Base-by-base conservation (phyloP, 495 filamentous ascomycete species). In the Beverwykella pulmonaria region DNA sequence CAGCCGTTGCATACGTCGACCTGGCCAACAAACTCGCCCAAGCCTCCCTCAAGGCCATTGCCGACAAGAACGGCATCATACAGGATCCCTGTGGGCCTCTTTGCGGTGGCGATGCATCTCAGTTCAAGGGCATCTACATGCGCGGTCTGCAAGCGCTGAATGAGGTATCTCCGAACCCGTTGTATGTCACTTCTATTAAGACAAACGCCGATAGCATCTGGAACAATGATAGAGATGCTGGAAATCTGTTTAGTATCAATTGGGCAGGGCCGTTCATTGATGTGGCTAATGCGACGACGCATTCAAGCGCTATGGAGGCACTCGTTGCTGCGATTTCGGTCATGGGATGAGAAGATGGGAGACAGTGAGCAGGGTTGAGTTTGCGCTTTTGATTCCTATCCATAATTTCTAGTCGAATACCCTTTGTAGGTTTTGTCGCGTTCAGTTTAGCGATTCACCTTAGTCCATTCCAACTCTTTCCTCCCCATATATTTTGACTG, bases 101-200 rank as follows among this genome's bases (percentile, higher is more conserved):
- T 62, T 89, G 87, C 47, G 88, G 83, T 27, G 78, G 69, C 14
- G 84, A 90, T 64, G 88, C 82, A 0, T 76, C 80, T 10, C 88
- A 91, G 73, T 93, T 93, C 83, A 93, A 92, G 78, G 90, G 90
- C 30, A 82, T 92, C 20, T 92, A 92, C 72, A 66, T 90, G 71
- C 84, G 90, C 14, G 92, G 92, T 70, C 76, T 92, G 52, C 75
- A 79, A 39, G 80, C 82, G 36, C 72, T 93, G 64, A 82, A 90
- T 9, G 63, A 72, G 17, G 84, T 74, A 0, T 79, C 81, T 0
- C 85, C 86, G 3, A 73, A 86, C 39, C 77, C 81, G 10, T 69
- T 65, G 23, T 87, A 85, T 65, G 76, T 78, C 56, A 75, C 73
- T 29, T 84, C 87, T 12, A 85, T 92, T 49, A 72, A 76, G 20